Conservation (phyloP, 2,329 filamentous ascomycete species). For the Triangularia verruculosa region DNA sequence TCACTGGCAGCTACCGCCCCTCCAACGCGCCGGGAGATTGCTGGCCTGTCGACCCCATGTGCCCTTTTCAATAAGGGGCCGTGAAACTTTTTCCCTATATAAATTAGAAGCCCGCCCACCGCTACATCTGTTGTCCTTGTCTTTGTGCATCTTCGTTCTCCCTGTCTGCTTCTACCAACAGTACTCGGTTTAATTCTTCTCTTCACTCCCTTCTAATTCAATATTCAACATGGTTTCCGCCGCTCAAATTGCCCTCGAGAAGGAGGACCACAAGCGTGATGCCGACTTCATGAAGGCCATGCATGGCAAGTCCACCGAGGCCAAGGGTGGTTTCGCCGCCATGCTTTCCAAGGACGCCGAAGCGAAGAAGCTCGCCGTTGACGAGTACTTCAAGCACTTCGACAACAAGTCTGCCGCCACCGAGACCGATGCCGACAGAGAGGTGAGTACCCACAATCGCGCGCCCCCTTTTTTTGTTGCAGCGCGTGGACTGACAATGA, state of each 20-base stretch:
- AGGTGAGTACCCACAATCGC: constrained; percentile 50
- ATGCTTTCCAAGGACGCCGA: constrained; percentile 77
- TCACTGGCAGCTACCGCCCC: neutral
- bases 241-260: constrained; percentile 56
- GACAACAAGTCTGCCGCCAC: constrained; percentile 69
- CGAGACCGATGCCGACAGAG: constrained; percentile 80
- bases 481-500: neutral
- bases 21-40: constrained; percentile 9
- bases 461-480: too few relatives aligned
- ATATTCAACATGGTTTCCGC: constrained; percentile 23
- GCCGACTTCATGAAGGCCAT: constrained; percentile 86
- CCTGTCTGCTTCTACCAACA: neutral
- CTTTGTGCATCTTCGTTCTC: neutral
- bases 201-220: neutral
- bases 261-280: constrained; percentile 81
- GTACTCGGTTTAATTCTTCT: neutral
- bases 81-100: constrained; percentile 18
- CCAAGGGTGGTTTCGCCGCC: constrained; percentile 70
- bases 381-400: constrained; percentile 87
- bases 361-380: constrained; percentile 59
- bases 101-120: neutral
- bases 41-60: constrained; percentile 7
- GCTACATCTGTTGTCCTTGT: neutral
- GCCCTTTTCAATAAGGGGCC: constrained; percentile 22
- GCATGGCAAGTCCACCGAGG: constrained; percentile 70